Evolutionary conservation across 352 stramenopile species (phyloP), one percentile per base, ranked within the genome.

Genomic region (Thalassiosira pacifica): DNA sequence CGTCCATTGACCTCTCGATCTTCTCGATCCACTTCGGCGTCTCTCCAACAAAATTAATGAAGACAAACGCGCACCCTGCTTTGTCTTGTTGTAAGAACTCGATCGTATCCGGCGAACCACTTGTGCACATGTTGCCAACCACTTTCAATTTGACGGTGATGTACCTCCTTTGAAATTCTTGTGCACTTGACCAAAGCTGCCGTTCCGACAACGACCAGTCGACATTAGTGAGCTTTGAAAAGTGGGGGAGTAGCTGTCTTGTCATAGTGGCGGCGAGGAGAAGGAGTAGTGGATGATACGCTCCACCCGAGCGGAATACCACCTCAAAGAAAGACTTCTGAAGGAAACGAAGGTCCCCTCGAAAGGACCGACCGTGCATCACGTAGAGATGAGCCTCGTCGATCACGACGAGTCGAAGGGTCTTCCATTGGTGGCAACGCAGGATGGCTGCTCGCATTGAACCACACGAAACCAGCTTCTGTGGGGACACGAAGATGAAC

Each of bases 191-290:
- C 68, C 68, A 76, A 2, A 57, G 45, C 9, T 52, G 68, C 6
- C 34, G 32, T 19, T 8, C 2, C 2, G 2, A 31, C 1, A 9
- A 10, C 2, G 3, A 5, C 22, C n/a, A 57, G 3, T 53, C 3
- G 19, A 81, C 73, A 34, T 24, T 55, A 31, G 73, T 81, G 1
- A 81, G n/a, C 22, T 32, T 27, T n/a, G 55, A 45, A 24, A 81
- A 34, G 0, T 22, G 29, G 10, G 26, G 0, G 0, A 73, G 9
- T 1, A 71, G 27, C 26, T 0, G 22, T 32, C 24, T 0, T 29
- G 73, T 68, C 73, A 81, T 81, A 9, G 73, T 81, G 0, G 73
- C 73, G 1, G 73, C 74, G 60, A 81, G 73, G 8, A 29, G n/a
- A 1, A 81, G 40, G 10, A 72, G 37, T n/a, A 71, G 31, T 5